These are phyloP conservation scores for Vitis rotundifolia DNA, from an alignment of 164 flowering plant genomes.

Conservation along the genomic window DNA sequence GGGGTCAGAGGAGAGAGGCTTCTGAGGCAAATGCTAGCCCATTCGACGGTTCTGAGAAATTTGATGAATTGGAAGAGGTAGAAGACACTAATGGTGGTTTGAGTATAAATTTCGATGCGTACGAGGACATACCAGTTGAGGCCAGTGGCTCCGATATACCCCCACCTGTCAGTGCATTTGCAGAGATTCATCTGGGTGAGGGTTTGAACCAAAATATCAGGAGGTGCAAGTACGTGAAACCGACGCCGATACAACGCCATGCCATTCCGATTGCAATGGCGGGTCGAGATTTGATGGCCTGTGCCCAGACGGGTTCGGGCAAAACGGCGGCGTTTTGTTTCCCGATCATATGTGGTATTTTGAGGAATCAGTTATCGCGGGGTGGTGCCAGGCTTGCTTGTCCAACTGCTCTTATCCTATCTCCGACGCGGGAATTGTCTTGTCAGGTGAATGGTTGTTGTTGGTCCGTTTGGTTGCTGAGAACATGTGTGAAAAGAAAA, in stretches of 20 bases:
- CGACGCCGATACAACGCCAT: conserved; percentile 65
- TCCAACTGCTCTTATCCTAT: conserved; percentile 56
- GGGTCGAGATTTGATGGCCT: conserved; percentile 70
- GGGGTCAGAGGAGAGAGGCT: neutral
- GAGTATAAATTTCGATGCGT: conserved; percentile 38
- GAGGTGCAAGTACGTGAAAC: conserved; percentile 60
- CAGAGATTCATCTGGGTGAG: conserved; percentile 48
- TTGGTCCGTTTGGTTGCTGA: neutral
- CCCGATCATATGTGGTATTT: conserved; percentile 54
- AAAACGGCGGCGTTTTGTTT: conserved; percentile 72
- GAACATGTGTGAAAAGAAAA: neutral
- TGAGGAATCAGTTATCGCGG: conserved; percentile 16
- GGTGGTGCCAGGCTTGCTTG: conserved; percentile 23
- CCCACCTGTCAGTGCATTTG: conserved; percentile 40
- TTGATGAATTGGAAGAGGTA: neutral
- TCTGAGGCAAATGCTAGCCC: neutral
- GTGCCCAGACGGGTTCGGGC: conserved; percentile 74
- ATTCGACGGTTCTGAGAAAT: neutral
- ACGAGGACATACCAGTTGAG: conserved; percentile 55
- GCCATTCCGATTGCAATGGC: conserved; percentile 59
- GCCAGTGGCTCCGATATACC: conserved; percentile 50
- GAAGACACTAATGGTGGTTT: neutral
- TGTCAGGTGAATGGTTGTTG: conserved; percentile 37
- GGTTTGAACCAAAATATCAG: conserved; percentile 43
- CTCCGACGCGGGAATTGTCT: conserved; percentile 65